phyloP scores from a whole-genome alignment of 306 rosid species.

The Biancaea sappan region DNA sequence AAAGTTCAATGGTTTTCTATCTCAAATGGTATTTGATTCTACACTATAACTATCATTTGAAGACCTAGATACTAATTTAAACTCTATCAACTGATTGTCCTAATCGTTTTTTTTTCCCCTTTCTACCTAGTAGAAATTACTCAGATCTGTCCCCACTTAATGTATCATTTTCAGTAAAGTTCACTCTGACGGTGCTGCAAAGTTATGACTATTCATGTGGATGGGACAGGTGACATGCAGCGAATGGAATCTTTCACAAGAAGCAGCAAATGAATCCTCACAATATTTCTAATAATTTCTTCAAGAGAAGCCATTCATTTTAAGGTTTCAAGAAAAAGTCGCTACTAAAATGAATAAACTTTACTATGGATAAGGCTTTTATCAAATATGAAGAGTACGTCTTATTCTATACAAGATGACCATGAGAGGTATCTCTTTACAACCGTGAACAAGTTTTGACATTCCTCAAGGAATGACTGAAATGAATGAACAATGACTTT shows the following conservation, averaged over 20 bases:
- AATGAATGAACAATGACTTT: conserved; percentile 13
- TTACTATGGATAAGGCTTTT: conserved; percentile 12
- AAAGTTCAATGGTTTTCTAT: not conserved
- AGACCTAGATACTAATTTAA: not conserved
- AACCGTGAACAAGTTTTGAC: conserved; percentile 8
- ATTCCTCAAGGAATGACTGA: conserved; percentile 17
- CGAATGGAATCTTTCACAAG: not conserved
- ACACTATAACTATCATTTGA: not conserved
- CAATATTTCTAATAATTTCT: conserved; percentile 1
- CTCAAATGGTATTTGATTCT: conserved; percentile 5
- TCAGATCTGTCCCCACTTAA: conserved; percentile 9
- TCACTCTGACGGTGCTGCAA: conserved; percentile 9
- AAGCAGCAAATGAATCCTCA: conserved; percentile 6
- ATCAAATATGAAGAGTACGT: conserved; percentile 20
- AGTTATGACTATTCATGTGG: conserved; percentile 12
- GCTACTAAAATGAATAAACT: conserved; percentile 6
- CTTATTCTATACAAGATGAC: conserved; percentile 5
- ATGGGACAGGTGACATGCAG: conserved; percentile 20
- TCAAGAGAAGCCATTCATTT: conserved; percentile 18
- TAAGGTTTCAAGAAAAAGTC: not conserved
- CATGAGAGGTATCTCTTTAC: conserved; percentile 14
- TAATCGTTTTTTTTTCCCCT: conserved; percentile 33
- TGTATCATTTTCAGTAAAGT: not conserved
- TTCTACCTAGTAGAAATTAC: conserved; percentile 21
- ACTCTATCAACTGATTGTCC: conserved; percentile 22